Percentiles rank a stretch among this genome's conserved stretches.
Conservation (phyloP, 331 rosid genomes). For the Malus hybrid region DNA sequence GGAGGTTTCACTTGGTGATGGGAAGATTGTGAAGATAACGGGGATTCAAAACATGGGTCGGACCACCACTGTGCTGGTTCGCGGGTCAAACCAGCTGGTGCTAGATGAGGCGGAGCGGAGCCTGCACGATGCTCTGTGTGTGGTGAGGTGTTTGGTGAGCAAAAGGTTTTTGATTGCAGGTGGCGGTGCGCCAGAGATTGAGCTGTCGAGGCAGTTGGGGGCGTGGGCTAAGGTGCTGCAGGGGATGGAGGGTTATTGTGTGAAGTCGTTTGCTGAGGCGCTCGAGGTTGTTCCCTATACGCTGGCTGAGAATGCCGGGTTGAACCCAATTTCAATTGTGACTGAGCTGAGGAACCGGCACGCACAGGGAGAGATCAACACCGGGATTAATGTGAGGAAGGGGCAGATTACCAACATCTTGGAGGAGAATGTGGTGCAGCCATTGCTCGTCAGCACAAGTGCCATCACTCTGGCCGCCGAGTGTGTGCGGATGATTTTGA, state of each 20-base stretch:
- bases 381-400: slow-evolving; percentile 98
- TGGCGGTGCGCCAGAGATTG: slow-evolving; percentile 97
- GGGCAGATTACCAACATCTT: slow-evolving; percentile 94
- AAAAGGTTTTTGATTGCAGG: slow-evolving; percentile 94
- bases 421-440: slow-evolving; percentile 99
- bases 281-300: slow-evolving; percentile 97
- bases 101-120: slow-evolving; percentile 92
- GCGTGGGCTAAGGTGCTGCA: slow-evolving; percentile 98
- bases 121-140: slow-evolving; percentile 95
- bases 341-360: slow-evolving; percentile 98
- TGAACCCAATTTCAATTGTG: slow-evolving; percentile 83
- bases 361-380: slow-evolving; percentile 84
- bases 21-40: slow-evolving; percentile 83
- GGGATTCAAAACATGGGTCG: slow-evolving; percentile 95
- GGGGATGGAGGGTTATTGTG: slow-evolving; percentile 96
- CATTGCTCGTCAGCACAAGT: slow-evolving; percentile 91
- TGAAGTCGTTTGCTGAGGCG: slow-evolving; percentile 84
- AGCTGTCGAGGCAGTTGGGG: slow-evolving; percentile 91
- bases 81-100: slow-evolving; percentile 82
- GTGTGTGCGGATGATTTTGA: slow-evolving; percentile 97
- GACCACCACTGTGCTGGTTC: slow-evolving; percentile 82
- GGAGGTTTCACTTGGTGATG: slow-evolving; percentile 84
- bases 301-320: slow-evolving; percentile 89
- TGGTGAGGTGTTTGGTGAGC: slow-evolving; percentile 83
- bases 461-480: slow-evolving; percentile 90